These are phyloP conservation scores for Bimuria novae-zelandiae DNA, from an alignment of 2,329 filamentous ascomycete genomes.

Conservation along the genomic window DNA sequence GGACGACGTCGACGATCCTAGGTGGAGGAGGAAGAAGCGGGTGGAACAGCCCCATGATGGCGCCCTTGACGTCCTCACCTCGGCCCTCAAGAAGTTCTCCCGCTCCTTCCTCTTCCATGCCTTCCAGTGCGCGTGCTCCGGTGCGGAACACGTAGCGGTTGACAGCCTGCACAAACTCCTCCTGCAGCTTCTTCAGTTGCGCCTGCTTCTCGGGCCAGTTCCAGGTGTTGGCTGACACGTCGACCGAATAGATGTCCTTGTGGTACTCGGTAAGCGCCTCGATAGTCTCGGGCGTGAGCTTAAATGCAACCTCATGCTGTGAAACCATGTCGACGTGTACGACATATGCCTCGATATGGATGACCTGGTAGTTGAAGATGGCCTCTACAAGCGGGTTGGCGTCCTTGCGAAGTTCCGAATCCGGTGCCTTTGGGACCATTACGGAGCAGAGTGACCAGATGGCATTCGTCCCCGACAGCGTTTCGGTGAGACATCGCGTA, in stretches of 20 bases:
- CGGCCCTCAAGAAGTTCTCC: conserved; percentile 91
- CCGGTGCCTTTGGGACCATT: conserved; percentile 88
- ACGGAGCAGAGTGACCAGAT: conserved; percentile 94
- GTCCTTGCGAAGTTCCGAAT: conserved; percentile 81
- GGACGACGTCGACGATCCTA: conserved; percentile 85
- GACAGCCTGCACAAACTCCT: conserved; percentile 93
- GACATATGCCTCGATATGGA: conserved; percentile 95
- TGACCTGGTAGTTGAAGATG: conserved; percentile 88
- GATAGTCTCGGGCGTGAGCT: conserved; percentile 93
- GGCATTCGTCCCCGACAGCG: conserved; percentile 82
- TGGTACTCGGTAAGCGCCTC: conserved; percentile 92
- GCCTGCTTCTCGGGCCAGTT: conserved; percentile 96
- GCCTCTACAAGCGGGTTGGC: conserved; percentile 82
- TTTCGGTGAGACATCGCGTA: conserved; percentile 93
- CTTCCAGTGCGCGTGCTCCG: conserved; percentile 85
- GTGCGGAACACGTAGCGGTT: conserved; percentile 98
- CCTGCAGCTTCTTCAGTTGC: conserved; percentile 95
- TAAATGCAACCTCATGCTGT: conserved; percentile 96
- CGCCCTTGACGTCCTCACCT: conserved; percentile 90
- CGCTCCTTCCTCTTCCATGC: conserved; percentile 92
- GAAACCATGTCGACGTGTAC: conserved; percentile 99
- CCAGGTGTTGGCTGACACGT: conserved; percentile 86
- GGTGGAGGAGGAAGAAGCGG: conserved; percentile 86
- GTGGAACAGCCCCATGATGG: conserved; percentile 81
- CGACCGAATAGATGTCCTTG: conserved; percentile 90